Evolutionary conservation across 2,329 filamentous ascomycete species (phyloP).

Genomic region (Chrysoporthe austroafricana): DNA sequence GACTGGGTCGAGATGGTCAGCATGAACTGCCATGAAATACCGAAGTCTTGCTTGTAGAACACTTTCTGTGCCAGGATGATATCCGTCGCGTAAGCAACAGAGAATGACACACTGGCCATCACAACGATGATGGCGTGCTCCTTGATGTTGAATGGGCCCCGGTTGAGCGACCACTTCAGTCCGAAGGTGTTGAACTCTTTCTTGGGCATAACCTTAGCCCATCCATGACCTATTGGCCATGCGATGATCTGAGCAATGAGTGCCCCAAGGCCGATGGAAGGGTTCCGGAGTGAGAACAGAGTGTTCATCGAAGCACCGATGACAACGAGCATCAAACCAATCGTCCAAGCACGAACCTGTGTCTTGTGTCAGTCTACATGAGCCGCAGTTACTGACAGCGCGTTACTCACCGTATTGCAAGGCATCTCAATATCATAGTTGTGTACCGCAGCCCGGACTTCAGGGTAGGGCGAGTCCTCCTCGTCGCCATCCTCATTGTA

Average conservation of each 20-base stretch:
- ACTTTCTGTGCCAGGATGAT: conserved; percentile 72
- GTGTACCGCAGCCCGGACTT: conserved; percentile 66
- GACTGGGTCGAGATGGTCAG: conserved; percentile 71
- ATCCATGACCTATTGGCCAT: conserved; percentile 65
- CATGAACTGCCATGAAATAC: conserved; percentile 67
- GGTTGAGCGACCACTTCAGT: conserved; percentile 61
- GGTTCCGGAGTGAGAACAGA: conserved; percentile 64
- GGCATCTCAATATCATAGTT: conserved; percentile 69
- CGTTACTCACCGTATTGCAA: conserved; percentile 62
- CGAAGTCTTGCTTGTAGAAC: conserved; percentile 74
- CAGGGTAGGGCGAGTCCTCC: conserved; percentile 68
- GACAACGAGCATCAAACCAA: conserved; percentile 60
- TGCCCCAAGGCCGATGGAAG: conserved; percentile 63
- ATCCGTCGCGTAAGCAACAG: conserved; percentile 72
- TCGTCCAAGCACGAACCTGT: conserved; percentile 56
- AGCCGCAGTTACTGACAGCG: too few species aligned
- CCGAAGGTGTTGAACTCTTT: conserved; percentile 57
- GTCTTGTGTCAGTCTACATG: neutral
- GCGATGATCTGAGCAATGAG: conserved; percentile 67
- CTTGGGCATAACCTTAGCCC: conserved; percentile 60
- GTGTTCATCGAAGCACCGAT: conserved; percentile 66
- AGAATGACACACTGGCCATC: conserved; percentile 74
- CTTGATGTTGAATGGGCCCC: conserved; percentile 72
- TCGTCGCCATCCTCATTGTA: conserved; percentile 42
- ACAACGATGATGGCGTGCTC: conserved; percentile 71